Evolutionary conservation across 768 basidiomycete species (phyloP).

Genomic region (Russula olivacea): DNA sequence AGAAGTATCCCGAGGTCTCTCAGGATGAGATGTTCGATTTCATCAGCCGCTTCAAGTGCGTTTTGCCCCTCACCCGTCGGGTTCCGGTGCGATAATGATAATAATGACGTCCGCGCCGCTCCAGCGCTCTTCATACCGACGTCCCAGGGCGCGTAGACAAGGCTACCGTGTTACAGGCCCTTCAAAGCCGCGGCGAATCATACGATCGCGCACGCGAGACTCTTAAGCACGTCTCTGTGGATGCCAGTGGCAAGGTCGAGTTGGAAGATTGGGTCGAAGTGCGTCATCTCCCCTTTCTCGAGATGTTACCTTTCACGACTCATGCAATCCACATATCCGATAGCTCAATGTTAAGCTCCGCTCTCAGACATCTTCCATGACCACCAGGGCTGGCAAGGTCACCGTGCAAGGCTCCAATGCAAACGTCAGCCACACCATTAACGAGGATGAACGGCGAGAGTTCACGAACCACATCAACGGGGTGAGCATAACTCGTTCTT

Average conservation of each 20-base stretch:
- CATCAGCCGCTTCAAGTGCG: slow-evolving; percentile 94
- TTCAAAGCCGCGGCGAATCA: slow-evolving; percentile 77
- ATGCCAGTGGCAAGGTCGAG: slow-evolving; percentile 93
- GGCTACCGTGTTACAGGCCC: slow-evolving; percentile 65
- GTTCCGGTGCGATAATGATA: slow-evolving; percentile 13
- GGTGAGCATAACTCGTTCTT: slow-evolving; percentile 41
- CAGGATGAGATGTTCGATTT: slow-evolving; percentile 94
- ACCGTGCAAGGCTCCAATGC: slow-evolving; percentile 92
- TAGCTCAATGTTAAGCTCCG: slow-evolving; percentile 81
- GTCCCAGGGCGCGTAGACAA: slow-evolving; percentile 82
- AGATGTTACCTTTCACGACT: background rate
- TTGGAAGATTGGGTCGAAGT: slow-evolving; percentile 99
- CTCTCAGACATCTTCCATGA: slow-evolving; percentile 37
- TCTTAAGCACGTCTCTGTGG: slow-evolving; percentile 88
- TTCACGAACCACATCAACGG: slow-evolving; percentile 99
- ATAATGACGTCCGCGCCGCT: slow-evolving; percentile 13
- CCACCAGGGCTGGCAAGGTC: slow-evolving; percentile 79
- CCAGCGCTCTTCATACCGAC: slow-evolving; percentile 69
- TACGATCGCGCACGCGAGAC: slow-evolving; percentile 89
- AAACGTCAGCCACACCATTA: slow-evolving; percentile 94
- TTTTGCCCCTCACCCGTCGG: slow-evolving; percentile 25
- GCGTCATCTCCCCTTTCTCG: slow-evolving; percentile 25
- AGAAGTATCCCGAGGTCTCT: slow-evolving; percentile 87
- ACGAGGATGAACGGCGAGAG: slow-evolving; percentile 90
- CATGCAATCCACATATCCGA: background rate